Percentiles rank a stretch among this genome's conserved stretches.
These are phyloP conservation scores for Monocercomonoides exilis DNA, from an alignment of 78 protist species.

Conservation along the genomic window DNA sequence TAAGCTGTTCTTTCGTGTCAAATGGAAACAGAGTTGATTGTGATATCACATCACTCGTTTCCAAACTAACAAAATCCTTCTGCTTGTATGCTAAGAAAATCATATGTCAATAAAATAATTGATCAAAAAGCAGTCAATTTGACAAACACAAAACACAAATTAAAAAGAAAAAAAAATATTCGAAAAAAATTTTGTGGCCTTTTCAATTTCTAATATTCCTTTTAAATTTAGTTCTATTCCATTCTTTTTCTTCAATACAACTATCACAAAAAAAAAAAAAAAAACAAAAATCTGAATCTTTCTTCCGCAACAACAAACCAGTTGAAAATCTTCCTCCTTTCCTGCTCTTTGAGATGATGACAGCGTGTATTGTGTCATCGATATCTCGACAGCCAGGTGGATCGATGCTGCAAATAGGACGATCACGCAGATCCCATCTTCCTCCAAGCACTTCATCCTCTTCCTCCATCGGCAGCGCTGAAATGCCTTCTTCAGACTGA, in stretches of 20 bases:
- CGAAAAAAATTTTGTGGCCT: too few relatives aligned
- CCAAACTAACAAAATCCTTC: too few relatives aligned
- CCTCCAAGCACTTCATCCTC: slow-evolving; percentile 18
- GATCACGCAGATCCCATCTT: slow-evolving; percentile 16
- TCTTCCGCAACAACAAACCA: background rate
- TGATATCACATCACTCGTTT: too few relatives aligned
- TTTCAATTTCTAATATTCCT: too few relatives aligned
- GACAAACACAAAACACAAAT: too few relatives aligned
- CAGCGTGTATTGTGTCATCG: slow-evolving; percentile 50
- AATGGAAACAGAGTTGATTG: background rate
- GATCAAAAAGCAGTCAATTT: too few relatives aligned
- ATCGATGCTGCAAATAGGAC: slow-evolving; percentile 25
- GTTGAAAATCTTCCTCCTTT: background rate
- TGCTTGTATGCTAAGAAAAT: too few relatives aligned
- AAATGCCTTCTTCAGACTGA: too few relatives aligned
- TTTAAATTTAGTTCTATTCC: too few relatives aligned
- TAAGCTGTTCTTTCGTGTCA: background rate
- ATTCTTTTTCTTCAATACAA: too few relatives aligned
- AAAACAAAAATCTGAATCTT: background rate
- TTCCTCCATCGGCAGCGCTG: slow-evolving; percentile 22
- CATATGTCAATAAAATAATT: too few relatives aligned
- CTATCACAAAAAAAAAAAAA: background rate
- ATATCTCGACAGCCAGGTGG: slow-evolving; percentile 48
- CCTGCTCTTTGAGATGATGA: background rate
- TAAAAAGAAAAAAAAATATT: too few relatives aligned